phyloP scores from a whole-genome alignment of 345 rosid species.

The Garcia nutans region DNA sequence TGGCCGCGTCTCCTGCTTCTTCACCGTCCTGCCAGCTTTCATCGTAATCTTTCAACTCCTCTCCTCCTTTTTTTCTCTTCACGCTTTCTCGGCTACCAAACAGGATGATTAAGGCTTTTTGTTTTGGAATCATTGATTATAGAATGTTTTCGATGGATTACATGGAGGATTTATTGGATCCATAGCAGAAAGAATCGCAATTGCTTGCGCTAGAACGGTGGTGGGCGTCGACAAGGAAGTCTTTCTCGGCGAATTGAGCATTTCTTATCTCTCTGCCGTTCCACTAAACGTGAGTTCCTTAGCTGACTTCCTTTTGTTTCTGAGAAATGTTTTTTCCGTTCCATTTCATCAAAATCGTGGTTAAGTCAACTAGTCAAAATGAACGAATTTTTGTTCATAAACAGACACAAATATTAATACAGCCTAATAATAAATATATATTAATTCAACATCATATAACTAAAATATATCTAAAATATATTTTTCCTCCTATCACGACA shows the following conservation, averaged over 20 bases:
- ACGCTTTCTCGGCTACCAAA: too few relatives aligned
- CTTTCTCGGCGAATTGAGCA: constrained; percentile 68
- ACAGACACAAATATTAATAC: too few relatives aligned
- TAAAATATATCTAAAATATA: too few relatives aligned
- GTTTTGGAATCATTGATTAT: background rate
- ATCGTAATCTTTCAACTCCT: constrained; percentile 34
- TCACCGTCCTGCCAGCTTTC: constrained; percentile 50
- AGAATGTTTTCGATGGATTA: constrained; percentile 51
- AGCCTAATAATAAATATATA: too few relatives aligned
- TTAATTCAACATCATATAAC: too few relatives aligned
- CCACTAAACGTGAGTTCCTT: constrained; percentile 23
- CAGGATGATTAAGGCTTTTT: background rate
- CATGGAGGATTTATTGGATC: constrained; percentile 75
- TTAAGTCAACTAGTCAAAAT: too few relatives aligned
- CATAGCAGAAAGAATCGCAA: constrained; percentile 57
- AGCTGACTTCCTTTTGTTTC: background rate
- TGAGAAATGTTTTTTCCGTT: background rate
- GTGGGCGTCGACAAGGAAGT: constrained; percentile 51
- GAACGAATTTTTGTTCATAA: too few relatives aligned
- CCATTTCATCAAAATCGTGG: too few relatives aligned
- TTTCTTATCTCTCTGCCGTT: constrained; percentile 69
- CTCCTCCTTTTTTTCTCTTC: constrained; percentile 9
- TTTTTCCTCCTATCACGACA: too few relatives aligned
- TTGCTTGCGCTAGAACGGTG: constrained; percentile 61
- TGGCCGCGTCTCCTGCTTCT: constrained; percentile 55